A percentile compares a stretch with the other conserved stretches of the same genome.
phyloP scores from a whole-genome alignment of 306 rosid species.

The Castanopsis chinensis region DNA sequence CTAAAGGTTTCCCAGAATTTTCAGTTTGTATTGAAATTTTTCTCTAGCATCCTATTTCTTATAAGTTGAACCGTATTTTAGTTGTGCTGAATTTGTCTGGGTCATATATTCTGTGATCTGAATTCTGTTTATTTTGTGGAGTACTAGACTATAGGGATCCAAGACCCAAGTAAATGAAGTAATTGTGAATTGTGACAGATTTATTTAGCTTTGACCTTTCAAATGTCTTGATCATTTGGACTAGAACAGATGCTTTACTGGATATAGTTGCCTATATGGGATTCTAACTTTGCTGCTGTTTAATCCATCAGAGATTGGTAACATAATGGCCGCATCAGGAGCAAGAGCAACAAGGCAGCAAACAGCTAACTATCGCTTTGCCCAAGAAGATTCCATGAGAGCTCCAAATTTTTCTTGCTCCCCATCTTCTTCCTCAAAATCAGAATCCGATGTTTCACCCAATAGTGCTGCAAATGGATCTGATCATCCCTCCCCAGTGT shows the following conservation, averaged over 20 bases:
- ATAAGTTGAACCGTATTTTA: not conserved
- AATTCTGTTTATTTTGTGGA: not conserved
- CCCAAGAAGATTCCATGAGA: conserved; percentile 15
- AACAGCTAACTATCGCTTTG: conserved; percentile 19
- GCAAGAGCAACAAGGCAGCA: conserved; percentile 27
- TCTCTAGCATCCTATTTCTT: not conserved
- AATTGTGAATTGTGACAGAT: not conserved
- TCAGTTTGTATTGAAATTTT: not conserved
- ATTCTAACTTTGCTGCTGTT: not conserved
- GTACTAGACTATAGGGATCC: not conserved
- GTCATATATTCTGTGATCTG: not conserved
- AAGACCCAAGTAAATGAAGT: not conserved
- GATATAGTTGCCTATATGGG: not conserved
- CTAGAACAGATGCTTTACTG: not conserved
- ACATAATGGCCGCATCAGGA: conserved; percentile 31
- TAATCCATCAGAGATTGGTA: not conserved
- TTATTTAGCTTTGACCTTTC: not conserved
- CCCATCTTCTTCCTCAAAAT: conserved; percentile 31
- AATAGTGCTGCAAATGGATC: conserved; percentile 28
- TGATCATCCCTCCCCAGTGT: conserved; percentile 26
- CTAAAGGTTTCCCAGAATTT: not conserved
- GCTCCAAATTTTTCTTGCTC: conserved; percentile 19
- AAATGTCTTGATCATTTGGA: not conserved
- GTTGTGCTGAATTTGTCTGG: not conserved
- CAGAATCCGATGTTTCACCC: conserved; percentile 41